A percentile compares a stretch with the other conserved stretches of the same genome.
These are phyloP conservation scores for Ganoderma lingzhi DNA, from an alignment of 1,284 basidiomycete genomes.

Conservation along the genomic window DNA sequence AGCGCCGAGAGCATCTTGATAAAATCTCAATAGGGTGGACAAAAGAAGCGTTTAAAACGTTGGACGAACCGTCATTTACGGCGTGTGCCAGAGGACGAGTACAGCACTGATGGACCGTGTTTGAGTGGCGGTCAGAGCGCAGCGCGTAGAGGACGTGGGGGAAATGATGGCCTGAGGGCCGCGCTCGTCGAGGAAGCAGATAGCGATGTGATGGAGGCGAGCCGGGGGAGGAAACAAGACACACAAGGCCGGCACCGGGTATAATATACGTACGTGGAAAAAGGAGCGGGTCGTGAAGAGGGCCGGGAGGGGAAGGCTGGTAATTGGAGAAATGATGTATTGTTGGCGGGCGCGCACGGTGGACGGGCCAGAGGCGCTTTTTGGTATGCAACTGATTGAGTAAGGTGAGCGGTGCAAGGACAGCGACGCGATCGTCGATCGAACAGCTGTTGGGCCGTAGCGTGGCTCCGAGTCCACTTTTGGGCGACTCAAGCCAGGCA, in stretches of 20 bases:
- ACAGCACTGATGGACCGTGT: slow-evolving; percentile 13
- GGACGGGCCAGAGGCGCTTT: slow-evolving; percentile 13
- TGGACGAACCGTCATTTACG: neutral
- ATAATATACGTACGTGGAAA: slow-evolving; percentile 31
- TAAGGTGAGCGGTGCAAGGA: slow-evolving; percentile 30
- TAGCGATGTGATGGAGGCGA: neutral
- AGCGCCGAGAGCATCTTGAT: slow-evolving; percentile 31
- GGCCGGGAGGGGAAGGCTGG: slow-evolving; percentile 25
- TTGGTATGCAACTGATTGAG: slow-evolving; percentile 16
- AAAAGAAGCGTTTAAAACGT: neutral
- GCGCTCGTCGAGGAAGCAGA: neutral
- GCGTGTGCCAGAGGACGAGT: neutral
- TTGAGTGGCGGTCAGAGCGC: neutral
- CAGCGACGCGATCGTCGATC: slow-evolving; percentile 33
- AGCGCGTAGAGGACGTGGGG: neutral
- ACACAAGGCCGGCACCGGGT: slow-evolving; percentile 25
- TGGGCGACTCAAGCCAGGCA: slow-evolving; percentile 31
- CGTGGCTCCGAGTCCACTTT: slow-evolving; percentile 20
- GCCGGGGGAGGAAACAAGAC: slow-evolving; percentile 21
- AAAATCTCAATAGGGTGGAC: slow-evolving; percentile 7
- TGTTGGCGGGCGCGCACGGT: slow-evolving; percentile 29
- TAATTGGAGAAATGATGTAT: slow-evolving; percentile 34
- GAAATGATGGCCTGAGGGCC: neutral
- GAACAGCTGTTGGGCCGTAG: slow-evolving; percentile 29
- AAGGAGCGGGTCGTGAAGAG: slow-evolving; percentile 25